Evolutionary conservation across 305 asterid species (phyloP).

Genomic region (Fraxinus sp.): DNA sequence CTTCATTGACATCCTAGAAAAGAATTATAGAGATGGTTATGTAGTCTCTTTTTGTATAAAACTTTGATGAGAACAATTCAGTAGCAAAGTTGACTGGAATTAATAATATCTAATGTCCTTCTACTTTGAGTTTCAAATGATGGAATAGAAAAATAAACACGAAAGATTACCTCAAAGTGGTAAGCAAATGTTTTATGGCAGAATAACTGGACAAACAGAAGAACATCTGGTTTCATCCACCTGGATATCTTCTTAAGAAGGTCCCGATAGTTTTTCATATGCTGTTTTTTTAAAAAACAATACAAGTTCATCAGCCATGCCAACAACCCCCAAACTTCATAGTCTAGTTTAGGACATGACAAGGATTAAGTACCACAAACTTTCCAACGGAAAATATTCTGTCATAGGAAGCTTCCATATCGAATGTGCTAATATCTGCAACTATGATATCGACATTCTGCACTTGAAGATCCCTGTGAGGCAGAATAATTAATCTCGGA

Average conservation of each 20-base stretch:
- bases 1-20: slow-evolving; percentile 69
- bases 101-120: background rate
- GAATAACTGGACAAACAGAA: slow-evolving; percentile 64
- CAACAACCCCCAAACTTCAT: background rate
- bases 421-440: slow-evolving; percentile 69
- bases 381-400: slow-evolving; percentile 82
- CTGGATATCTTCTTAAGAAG: slow-evolving; percentile 78
- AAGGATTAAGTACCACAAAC: slow-evolving; percentile 62
- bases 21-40: background rate
- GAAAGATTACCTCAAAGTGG: slow-evolving; percentile 69
- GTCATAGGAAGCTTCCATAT: slow-evolving; percentile 81
- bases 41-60: background rate
- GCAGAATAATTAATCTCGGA: slow-evolving; percentile 12
- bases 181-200: slow-evolving; percentile 87
- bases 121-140: background rate
- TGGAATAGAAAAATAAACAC: background rate
- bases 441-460: slow-evolving; percentile 72
- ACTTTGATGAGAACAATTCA: background rate
- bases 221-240: slow-evolving; percentile 78
- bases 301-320: slow-evolving; percentile 5
- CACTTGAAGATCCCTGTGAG: slow-evolving; percentile 31
- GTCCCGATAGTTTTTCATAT: slow-evolving; percentile 76
- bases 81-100: background rate
- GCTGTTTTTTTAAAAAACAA: slow-evolving; percentile 41
- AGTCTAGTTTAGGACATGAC: background rate